Evolutionary conservation across 352 stramenopile genomes (phyloP).

Genomic region (Phytophthora brassicae): DNA sequence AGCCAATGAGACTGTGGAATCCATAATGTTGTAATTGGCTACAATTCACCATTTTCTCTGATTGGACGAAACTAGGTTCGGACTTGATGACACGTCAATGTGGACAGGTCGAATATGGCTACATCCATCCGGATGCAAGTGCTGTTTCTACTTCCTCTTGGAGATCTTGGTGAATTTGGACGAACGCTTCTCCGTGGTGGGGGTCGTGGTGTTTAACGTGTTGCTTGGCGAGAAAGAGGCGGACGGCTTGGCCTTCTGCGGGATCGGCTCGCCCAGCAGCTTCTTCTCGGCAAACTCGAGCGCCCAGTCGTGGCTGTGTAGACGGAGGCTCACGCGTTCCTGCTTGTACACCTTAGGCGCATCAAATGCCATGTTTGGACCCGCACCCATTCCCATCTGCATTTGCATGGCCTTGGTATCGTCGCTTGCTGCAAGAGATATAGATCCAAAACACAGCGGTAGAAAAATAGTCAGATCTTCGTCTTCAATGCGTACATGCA

Average conservation of each 20-base stretch:
- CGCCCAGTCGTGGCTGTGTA: slow-evolving; percentile 83
- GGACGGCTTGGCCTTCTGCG: slow-evolving; percentile 40
- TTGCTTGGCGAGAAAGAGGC: slow-evolving; percentile 10
- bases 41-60: no score
- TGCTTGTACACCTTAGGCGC: slow-evolving; percentile 90
- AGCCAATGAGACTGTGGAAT: not conserved
- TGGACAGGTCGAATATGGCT: not conserved
- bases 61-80: no score
- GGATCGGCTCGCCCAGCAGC: slow-evolving; percentile 73
- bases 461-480: not conserved
- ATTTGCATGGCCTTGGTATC: slow-evolving; percentile 91
- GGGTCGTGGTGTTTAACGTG: slow-evolving; percentile 31
- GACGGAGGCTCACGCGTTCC: slow-evolving; percentile 78
- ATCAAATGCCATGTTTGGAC: slow-evolving; percentile 88
- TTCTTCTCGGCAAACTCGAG: slow-evolving; percentile 85
- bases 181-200: slow-evolving; percentile 44
- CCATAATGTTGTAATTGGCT: no score
- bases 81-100: no score
- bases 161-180: slow-evolving; percentile 80
- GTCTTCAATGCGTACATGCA: not conserved
- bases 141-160: slow-evolving; percentile 62
- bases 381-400: slow-evolving; percentile 91
- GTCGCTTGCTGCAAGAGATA: slow-evolving; percentile 60
- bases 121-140: not conserved
- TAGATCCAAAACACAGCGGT: not conserved